These are phyloP conservation scores for Drechslera avenae DNA, from an alignment of 2,329 filamentous ascomycete species.

Conservation along the genomic window DNA sequence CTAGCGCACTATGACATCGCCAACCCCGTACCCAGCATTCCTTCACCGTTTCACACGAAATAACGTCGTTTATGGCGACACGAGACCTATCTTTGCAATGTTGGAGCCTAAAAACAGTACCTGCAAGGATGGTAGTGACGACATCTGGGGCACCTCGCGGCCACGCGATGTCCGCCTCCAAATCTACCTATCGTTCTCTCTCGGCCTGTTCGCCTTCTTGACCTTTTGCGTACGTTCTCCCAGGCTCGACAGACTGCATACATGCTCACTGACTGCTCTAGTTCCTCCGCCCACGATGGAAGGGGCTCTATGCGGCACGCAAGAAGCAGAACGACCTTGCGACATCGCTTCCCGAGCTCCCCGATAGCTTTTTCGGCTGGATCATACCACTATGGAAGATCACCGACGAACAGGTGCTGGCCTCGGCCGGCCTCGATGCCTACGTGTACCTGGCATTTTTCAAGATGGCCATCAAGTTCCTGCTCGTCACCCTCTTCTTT, in stretches of 20 bases:
- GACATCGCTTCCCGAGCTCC: slow-evolving; percentile 73
- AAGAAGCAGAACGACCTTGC: slow-evolving; percentile 74
- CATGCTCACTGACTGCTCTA: slow-evolving; percentile 49
- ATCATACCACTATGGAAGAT: slow-evolving; percentile 84
- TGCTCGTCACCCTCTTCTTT: slow-evolving; percentile 79
- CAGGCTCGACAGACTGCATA: slow-evolving; percentile 1
- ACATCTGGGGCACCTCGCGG: slow-evolving; percentile 42
- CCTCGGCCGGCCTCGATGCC: slow-evolving; percentile 89
- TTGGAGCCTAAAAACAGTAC: slow-evolving; percentile 20
- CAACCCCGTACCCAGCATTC: slow-evolving; percentile 1
- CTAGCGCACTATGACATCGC: slow-evolving; percentile 17
- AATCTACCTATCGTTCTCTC: slow-evolving; percentile 70
- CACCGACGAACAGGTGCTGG: slow-evolving; percentile 85
- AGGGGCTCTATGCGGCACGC: slow-evolving; percentile 84
- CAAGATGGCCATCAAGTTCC: slow-evolving; percentile 88
- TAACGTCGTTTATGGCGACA: slow-evolving; percentile 18
- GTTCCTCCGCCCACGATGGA: slow-evolving; percentile 90
- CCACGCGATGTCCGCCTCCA: slow-evolving; percentile 62
- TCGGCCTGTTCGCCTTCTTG: slow-evolving; percentile 74
- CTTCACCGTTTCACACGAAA: slow-evolving; percentile 8
- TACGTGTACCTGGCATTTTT: slow-evolving; percentile 97
- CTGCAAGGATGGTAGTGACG: slow-evolving; percentile 25
- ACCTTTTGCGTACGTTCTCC: slow-evolving; percentile 70
- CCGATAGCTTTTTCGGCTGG: slow-evolving; percentile 89
- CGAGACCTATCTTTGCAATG: slow-evolving; percentile 24